Evolutionary conservation across 2,329 filamentous ascomycete genomes (phyloP), one percentile per base, ranked within the genome.

Genomic region (Cladosporium velox): DNA sequence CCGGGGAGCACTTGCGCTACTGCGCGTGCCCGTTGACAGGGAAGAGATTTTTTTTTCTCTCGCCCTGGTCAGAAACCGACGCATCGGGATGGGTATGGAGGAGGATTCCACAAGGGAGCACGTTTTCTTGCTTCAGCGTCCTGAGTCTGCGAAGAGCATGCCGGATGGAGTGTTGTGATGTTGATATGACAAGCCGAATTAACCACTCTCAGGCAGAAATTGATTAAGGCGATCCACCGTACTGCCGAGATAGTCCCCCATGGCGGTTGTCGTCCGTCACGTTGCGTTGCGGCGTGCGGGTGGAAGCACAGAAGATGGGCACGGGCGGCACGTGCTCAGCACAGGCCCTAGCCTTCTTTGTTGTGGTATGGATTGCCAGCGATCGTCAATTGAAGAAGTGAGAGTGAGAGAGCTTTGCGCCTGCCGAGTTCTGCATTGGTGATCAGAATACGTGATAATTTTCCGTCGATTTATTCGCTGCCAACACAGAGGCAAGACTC

Each of bases 1-100:
- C 15, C 52, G 18, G 52, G 32, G 11, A 58, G 34, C 8, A 35
- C 34, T 35, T 38, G 34, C 55, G 55, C 47, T 63, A 51, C 30
- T 28, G 58, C 58, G 57, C 38, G 57, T 44, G 30, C 41, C 30
- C 59, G 60, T 38, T 54, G 60, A 63, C 60, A 63, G 60, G 60
- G 60, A 63, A 63, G 60, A 63, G 49, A 63, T 54, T 63, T 63
- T 51, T 49, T 61, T 52, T n/a, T 14, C 34, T 35, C 34, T 35
- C 34, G 34, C 34, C 26, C 32, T 30, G 28, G 24, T 28, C 26
- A 32, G 32, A 2, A 11, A 55, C 52, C 52, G 28, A 34, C 4
- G 26, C 30, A 34, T 21, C 52, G 52, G 52, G 52, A 30, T 21
- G 10, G 26, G 18, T 21, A n/a, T 34, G 30, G 28, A 32, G 30